Base-by-base conservation (phyloP, 2,329 filamentous ascomycete genomes). In the Fusarium sp. region DNA sequence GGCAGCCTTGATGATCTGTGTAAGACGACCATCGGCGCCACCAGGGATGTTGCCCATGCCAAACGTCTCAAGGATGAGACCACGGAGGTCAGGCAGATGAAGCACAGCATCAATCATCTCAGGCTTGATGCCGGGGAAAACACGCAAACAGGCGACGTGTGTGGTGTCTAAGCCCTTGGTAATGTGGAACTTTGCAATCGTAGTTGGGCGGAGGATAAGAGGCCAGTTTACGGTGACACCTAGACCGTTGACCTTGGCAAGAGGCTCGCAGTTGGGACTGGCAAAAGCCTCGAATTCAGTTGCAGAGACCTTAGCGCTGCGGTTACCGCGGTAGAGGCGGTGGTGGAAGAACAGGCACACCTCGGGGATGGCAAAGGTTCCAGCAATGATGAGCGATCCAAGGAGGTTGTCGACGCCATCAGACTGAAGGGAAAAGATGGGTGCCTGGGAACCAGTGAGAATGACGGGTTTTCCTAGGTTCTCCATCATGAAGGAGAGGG, bases 321-420 rank as follows among this genome's bases (percentile, higher is more conserved):
- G 88, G 83, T 97, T 98, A 18, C 95, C 95, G 29, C 95, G 91
- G 84, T 95, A 97, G 22, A 98, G 89, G 75, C 92, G 94, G 85
- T 97, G 94, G 83, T 97, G 94, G 87, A 98, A 98, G 86, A 97
- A 98, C 38, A 98, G 88, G 81, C 94, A 95, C 63, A 98, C 95
- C 82, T 98, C 95, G 0, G 95, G 95, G 67, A 98, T 94, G 85
- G 95, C 93, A 80, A 97, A 97, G 69, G 97, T 97, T 36, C 95
- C 95, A 4, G 95, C 95, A 65, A 98, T 93, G 79, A 98, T 95
- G 79, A 98, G 88, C 2, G 94, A 95, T 22, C 94, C 94, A 6
- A 98, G 89, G 14, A 98, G 88, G 79, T 98, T 98, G 84, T 97
- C 95, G 40, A 95, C 93, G 11, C 95, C 95, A 82, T 98, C 95